Conservation (phyloP, 78 protist genomes). For the Polysphondylium violaceum region DNA sequence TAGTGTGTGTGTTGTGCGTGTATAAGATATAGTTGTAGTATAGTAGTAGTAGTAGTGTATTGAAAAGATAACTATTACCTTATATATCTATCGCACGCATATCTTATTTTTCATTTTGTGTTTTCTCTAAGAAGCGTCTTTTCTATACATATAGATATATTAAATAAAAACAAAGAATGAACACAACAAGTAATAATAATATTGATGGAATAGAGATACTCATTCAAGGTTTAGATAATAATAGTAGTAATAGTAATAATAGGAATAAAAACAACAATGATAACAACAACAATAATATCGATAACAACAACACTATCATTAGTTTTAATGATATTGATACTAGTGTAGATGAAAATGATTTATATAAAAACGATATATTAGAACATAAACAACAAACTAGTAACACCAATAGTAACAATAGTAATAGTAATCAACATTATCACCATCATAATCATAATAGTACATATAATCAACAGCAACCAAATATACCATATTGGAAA, state of each 20-base stretch:
- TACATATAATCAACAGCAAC: neutral
- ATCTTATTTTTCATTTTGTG: no score
- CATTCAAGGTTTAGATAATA: neutral
- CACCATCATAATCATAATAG: neutral
- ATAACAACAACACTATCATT: neutral
- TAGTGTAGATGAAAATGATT: neutral
- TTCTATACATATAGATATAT: no score
- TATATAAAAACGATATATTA: no score
- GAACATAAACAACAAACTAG: no score
- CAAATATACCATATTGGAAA: constrained; percentile 16
- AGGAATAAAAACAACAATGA: neutral
- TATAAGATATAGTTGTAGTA: no score
- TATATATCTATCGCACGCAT: no score
- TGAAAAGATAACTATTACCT: no score
- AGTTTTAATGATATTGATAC: neutral
- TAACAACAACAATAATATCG: neutral
- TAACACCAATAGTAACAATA: neutral
- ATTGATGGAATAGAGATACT: neutral
- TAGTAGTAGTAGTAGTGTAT: no score
- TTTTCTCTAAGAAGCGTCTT: no score
- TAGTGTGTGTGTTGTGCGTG: no score
- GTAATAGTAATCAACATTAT: neutral
- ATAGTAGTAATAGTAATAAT: neutral
- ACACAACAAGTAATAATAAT: neutral
- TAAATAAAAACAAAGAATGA: neutral